phyloP scores from a whole-genome alignment of 805 yeast species.

The Suhomyces kilbournensis region DNA sequence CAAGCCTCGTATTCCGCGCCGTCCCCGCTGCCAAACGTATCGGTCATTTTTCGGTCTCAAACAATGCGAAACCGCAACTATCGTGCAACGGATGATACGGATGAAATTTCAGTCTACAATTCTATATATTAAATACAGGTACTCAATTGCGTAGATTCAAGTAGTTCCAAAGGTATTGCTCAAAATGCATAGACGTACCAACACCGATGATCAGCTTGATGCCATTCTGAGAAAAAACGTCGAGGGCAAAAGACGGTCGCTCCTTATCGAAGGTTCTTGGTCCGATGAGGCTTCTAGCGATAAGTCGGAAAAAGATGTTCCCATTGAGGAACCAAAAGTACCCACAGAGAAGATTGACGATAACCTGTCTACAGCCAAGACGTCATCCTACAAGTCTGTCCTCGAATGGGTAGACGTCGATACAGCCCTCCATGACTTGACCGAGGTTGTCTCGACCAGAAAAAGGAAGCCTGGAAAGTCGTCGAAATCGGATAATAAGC shows the following conservation, averaged over 20 bases:
- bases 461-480: not conserved
- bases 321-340: not conserved
- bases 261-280: conserved; percentile 6
- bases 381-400: not conserved
- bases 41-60: too few species aligned
- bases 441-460: not conserved
- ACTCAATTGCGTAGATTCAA: too few species aligned
- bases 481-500: not conserved
- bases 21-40: too few species aligned
- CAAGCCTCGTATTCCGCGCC: too few species aligned
- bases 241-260: conserved; percentile 6
- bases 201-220: conserved; percentile 5
- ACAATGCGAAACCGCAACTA: too few species aligned
- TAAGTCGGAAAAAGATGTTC: not conserved
- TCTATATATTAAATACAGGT: too few species aligned
- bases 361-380: not conserved
- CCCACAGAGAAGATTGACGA: not conserved
- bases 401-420: not conserved
- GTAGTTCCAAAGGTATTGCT: not conserved
- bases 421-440: not conserved
- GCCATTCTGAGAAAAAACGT: conserved; percentile 3
- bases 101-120: not conserved
- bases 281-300: conserved; percentile 1
- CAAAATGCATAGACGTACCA: conserved; percentile 1
- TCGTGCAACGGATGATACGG: not conserved